Percentiles rank a stretch among this genome's conserved stretches.
These are phyloP conservation scores for Porcisia hertigi DNA, from an alignment of 208 protist genomes.

Conservation along the genomic window DNA sequence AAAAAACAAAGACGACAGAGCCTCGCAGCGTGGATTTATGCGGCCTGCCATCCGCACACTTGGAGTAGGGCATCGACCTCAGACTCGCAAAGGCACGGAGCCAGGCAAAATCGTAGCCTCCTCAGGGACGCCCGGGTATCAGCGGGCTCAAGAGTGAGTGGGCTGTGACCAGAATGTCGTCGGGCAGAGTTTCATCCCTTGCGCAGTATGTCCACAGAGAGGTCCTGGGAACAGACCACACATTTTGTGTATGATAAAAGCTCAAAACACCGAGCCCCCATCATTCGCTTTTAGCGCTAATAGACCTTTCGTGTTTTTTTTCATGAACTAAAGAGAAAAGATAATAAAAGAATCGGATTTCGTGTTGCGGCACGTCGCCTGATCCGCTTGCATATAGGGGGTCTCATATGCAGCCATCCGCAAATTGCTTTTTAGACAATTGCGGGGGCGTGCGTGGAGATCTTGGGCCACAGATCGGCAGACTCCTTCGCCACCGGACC, in stretches of 20 bases:
- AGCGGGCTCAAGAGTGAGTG: no score
- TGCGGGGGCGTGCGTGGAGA: conserved; percentile 94
- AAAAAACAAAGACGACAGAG: neutral
- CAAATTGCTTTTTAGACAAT: conserved; percentile 2
- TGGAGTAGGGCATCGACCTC: neutral
- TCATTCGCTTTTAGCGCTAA: no score
- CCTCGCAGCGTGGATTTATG: neutral
- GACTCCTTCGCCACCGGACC: conserved; percentile 99
- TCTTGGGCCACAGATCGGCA: conserved; percentile 99
- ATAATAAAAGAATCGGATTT: no score
- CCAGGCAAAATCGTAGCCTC: neutral
- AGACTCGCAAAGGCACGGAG: neutral
- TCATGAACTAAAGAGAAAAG: no score
- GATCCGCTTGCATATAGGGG: conserved; percentile 72
- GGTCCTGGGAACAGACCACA: no score
- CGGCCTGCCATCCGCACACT: neutral
- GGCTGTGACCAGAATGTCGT: no score
- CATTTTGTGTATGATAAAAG: no score
- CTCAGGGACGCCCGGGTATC: neutral
- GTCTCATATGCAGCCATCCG: no score
- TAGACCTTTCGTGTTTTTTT: no score
- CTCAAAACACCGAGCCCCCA: no score
- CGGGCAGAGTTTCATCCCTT: no score
- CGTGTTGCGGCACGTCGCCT: conserved; percentile 25
- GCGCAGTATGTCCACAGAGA: no score